These are phyloP conservation scores for Earliella scabrosa DNA, from an alignment of 1,284 basidiomycete species.

Conservation along the genomic window DNA sequence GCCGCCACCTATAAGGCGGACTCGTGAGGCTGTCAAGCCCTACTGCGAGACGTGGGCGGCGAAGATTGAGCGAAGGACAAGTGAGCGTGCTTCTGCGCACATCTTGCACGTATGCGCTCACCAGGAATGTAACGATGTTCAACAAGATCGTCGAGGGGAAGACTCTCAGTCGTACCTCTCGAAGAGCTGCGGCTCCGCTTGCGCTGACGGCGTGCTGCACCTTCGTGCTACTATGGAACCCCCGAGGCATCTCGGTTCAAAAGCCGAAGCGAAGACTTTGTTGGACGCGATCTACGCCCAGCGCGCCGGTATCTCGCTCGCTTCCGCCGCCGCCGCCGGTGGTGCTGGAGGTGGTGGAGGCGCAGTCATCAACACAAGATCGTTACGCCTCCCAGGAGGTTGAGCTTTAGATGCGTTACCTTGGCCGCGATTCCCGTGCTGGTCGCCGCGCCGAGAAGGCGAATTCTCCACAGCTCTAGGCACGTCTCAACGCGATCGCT, in stretches of 20 bases:
- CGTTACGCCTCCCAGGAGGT: constrained; percentile 93
- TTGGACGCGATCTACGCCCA: constrained; percentile 89
- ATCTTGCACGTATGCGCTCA: no score
- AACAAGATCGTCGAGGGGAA: no score
- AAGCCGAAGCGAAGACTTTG: constrained; percentile 93
- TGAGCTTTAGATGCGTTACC: constrained; percentile 95
- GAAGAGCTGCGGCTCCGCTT: constrained; percentile 88
- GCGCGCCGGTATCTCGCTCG: constrained; percentile 86
- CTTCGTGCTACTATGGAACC: constrained; percentile 93
- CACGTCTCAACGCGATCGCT: constrained; percentile 85
- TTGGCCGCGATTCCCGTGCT: constrained; percentile 90
- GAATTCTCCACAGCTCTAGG: constrained; percentile 75
- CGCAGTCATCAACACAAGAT: constrained; percentile 94
- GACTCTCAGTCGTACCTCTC: constrained; percentile 84
- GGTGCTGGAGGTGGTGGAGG: constrained; percentile 72
- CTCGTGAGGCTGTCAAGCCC: no score
- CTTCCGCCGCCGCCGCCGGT: constrained; percentile 63
- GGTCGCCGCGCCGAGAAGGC: constrained; percentile 90
- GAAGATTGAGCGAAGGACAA: no score
- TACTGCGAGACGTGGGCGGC: no score
- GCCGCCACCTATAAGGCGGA: no score
- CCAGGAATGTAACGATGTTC: no score
- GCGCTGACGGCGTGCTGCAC: constrained; percentile 91
- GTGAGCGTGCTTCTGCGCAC: no score
- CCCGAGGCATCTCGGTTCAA: constrained; percentile 89